Conservation (phyloP, 345 rosid genomes). For the Psidium friedrichsthalianum region DNA sequence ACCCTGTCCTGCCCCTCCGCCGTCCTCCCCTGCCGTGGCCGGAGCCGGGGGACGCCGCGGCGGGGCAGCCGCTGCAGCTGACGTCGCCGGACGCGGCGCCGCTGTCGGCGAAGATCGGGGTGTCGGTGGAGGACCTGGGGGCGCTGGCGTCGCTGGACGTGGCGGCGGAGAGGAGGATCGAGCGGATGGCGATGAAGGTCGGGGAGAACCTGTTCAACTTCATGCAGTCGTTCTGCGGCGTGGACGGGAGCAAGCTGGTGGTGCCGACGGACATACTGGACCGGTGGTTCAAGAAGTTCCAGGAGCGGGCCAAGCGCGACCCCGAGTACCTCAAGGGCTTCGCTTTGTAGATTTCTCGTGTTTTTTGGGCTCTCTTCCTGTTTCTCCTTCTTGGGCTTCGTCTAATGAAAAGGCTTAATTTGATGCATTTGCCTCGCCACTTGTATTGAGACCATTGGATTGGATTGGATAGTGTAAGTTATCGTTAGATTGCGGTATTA, state of each 20-base stretch:
- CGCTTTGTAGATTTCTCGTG: slow-evolving; percentile 18
- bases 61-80: slow-evolving; percentile 59
- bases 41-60: slow-evolving; percentile 62
- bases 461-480: background rate
- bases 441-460: background rate
- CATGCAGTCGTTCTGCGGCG: slow-evolving; percentile 97
- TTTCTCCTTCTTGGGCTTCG: background rate
- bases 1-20: slow-evolving; percentile 79
- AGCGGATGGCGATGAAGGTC: slow-evolving; percentile 80
- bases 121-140: slow-evolving; percentile 67
- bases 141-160: slow-evolving; percentile 68
- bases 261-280: slow-evolving; percentile 96
- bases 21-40: slow-evolving; percentile 75
- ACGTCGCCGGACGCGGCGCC: slow-evolving; percentile 52
- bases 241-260: slow-evolving; percentile 70
- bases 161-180: slow-evolving; percentile 59
- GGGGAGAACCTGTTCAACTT: slow-evolving; percentile 93
- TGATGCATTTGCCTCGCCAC: background rate
- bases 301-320: slow-evolving; percentile 84
- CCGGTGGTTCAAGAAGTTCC: slow-evolving; percentile 96
- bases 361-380: background rate
- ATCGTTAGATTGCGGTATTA: no score
- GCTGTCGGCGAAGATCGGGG: slow-evolving; percentile 71
- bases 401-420: background rate
- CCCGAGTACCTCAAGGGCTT: slow-evolving; percentile 75